Evolutionary conservation across 768 basidiomycete genomes (phyloP), one percentile per base, ranked within the genome.

Genomic region (Suillus paluster): DNA sequence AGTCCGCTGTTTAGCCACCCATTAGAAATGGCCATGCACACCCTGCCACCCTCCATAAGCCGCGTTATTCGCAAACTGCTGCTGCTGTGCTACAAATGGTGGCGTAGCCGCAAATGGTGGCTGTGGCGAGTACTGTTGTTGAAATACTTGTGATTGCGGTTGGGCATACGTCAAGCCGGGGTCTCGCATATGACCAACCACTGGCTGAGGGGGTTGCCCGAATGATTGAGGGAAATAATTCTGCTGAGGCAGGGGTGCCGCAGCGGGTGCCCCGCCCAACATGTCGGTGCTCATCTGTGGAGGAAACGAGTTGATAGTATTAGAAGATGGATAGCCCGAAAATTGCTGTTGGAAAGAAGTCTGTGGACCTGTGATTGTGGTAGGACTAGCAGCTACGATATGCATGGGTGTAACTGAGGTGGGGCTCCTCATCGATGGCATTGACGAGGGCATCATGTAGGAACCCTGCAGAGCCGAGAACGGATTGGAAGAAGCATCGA

Each of bases 91-190:
- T 57, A 63, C 38, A 59, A 30, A 30, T 63, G 63, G 33, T 27
- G 68, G 41, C 19, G 64, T 59, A 27, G 63, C 54, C 44, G 60
- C 65, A 56, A 68, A 67, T 12, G 54, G 71, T 14, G 65, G 62
- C 44, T 78, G 79, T 14, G 78, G 73, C 7, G 73, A 71, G 62
- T 64, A 68, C 27, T 64, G 71, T 19, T 59, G 64, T 60, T 55
- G 54, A 27, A 12, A 15, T 19, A 25, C 38, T 25, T 55, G 54
- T 55, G 54, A 19, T 55, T 55, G 54, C 11, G 10, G 17, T 25
- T 55, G 54, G 19, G 38, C 23, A 12, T 55, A 39, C 38, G 39
- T 27, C 23, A 55, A 39, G 23, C 25, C 17, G 17, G 54, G 38
- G 38, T 55, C 54, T 55, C 39, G 54, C 17, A 39, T 27, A 55